Evolutionary conservation across 2,329 filamentous ascomycete species (phyloP), one percentile per base, ranked within the genome.

Genomic region (Elsinoe arachidis): DNA sequence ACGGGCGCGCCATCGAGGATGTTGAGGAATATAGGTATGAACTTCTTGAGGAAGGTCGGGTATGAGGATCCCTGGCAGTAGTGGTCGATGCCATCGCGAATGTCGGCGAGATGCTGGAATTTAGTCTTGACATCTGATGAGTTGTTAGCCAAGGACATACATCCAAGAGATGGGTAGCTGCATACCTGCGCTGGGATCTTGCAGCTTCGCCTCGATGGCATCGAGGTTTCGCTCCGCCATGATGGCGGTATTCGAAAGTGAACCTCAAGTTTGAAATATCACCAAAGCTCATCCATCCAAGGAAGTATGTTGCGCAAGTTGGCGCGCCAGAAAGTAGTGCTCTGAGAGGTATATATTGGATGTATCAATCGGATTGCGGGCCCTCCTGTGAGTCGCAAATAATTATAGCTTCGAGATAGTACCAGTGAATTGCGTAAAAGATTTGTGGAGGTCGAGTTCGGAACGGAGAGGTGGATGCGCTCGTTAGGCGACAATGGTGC

Each of bases 81-180:
- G 67, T 90, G 81, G 66, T 99, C 95, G 64, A 97, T 85, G 66
- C 82, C 90, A 74, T 99, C 95, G 69, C 93, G 89, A 66, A 99
- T 79, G 63, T 91, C 87, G 55, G 86, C 84, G 61, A 92, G 90
- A 62, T 90, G 84, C 66, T 90, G 88, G 61, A 87, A 81, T 75
- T 91, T 95, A 59, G 84, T 74, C 75, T 88, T 89, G 59, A 86
- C 75, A 76, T 97, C 93, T 96, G 64, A 41, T 33, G 2, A 11
- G 44, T n/a, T 49, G 44, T 19, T 53, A 15, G 58, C 33, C 37
- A 55, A 47, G 59, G 19, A n/a, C 38, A 37, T 14, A 15, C n/a
- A 11, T 53, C 54, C 30, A 39, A n/a, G 7, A 21, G 14, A 12
- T 14, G 11, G 6, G 2, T 15, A 5, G 5, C 7, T 30, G 5